Percentiles rank a stretch among this genome's conserved stretches.
Evolutionary conservation across 169 alveolate genomes (phyloP).

Genomic region (Plasmodium gonderi): DNA sequence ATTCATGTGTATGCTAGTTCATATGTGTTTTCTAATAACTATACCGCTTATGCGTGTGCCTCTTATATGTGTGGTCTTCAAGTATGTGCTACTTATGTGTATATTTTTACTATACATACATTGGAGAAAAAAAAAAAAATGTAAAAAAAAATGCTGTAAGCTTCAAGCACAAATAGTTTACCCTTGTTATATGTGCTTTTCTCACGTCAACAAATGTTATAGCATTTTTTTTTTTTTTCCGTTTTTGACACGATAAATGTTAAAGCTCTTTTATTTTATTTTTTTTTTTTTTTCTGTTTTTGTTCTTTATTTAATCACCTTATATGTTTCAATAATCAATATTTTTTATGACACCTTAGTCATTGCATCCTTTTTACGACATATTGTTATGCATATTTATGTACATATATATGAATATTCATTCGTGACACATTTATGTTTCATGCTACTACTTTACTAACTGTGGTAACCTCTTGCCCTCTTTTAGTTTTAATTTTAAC

Average conservation of each 20-base stretch:
- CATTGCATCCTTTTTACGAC: not conserved
- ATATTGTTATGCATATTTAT: not conserved
- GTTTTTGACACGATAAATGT: not conserved
- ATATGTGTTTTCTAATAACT: not conserved
- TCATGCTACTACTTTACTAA: not conserved
- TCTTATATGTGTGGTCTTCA: not conserved
- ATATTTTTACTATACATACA: not conserved
- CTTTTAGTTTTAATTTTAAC: not conserved
- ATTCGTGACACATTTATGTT: not conserved
- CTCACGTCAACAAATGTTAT: not conserved
- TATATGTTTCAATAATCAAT: not conserved
- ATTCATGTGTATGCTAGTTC: not conserved
- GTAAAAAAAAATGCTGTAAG: not conserved
- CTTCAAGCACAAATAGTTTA: not conserved
- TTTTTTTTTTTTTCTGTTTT: not conserved
- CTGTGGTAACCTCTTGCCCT: not conserved
- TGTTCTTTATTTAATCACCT: not conserved
- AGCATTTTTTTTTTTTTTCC: not conserved
- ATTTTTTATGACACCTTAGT: slow-evolving; percentile 2
- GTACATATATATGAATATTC: too few relatives aligned
- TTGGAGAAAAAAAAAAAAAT: not conserved
- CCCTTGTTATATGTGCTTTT: not conserved
- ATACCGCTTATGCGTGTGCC: not conserved
- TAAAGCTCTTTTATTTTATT: not conserved
- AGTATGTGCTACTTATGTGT: not conserved